Evolutionary conservation across 352 stramenopile species (phyloP).

Genomic region (Phytophthora tentaculata): DNA sequence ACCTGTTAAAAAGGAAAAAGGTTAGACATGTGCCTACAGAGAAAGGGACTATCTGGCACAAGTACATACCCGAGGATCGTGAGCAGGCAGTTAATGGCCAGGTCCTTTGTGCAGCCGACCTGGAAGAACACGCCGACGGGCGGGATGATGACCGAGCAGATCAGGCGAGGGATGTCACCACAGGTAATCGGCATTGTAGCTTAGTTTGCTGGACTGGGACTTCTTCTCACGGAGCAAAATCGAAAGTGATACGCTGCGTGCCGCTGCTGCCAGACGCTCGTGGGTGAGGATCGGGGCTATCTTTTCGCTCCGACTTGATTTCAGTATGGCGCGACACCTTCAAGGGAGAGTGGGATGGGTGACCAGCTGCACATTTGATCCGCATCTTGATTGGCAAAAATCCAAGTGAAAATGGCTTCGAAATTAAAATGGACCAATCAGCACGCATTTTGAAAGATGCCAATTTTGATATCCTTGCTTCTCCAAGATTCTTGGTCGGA

Average conservation of each 20-base stretch:
- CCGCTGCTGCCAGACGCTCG: background rate
- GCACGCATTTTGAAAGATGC: slow-evolving; percentile 9
- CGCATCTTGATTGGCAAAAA: slow-evolving; percentile 23
- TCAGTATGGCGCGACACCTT: slow-evolving; percentile 18
- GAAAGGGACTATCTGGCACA: no score
- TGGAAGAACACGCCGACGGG: slow-evolving; percentile 67
- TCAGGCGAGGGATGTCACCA: slow-evolving; percentile 70
- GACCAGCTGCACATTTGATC: slow-evolving; percentile 13
- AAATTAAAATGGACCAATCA: slow-evolving; percentile 18
- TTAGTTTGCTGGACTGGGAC: slow-evolving; percentile 4
- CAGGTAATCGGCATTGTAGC: slow-evolving; percentile 65
- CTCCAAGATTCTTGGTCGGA: slow-evolving; percentile 16
- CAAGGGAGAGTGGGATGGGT: slow-evolving; percentile 11
- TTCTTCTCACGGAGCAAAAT: slow-evolving; percentile 28
- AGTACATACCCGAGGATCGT: slow-evolving; percentile 57
- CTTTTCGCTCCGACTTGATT: slow-evolving; percentile 25
- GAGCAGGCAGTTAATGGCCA: slow-evolving; percentile 75
- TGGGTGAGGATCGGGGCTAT: slow-evolving; percentile 18
- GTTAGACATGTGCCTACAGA: slow-evolving; percentile 7
- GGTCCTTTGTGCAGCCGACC: slow-evolving; percentile 64
- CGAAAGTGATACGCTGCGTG: slow-evolving; percentile 25
- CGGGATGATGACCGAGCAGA: slow-evolving; percentile 74
- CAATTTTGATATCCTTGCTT: slow-evolving; percentile 7
- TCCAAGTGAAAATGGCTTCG: slow-evolving; percentile 11
- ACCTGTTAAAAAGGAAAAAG: slow-evolving; percentile 35